phyloP scores from a whole-genome alignment of 2,329 filamentous ascomycete species.

The Ramichloridium luteum region DNA sequence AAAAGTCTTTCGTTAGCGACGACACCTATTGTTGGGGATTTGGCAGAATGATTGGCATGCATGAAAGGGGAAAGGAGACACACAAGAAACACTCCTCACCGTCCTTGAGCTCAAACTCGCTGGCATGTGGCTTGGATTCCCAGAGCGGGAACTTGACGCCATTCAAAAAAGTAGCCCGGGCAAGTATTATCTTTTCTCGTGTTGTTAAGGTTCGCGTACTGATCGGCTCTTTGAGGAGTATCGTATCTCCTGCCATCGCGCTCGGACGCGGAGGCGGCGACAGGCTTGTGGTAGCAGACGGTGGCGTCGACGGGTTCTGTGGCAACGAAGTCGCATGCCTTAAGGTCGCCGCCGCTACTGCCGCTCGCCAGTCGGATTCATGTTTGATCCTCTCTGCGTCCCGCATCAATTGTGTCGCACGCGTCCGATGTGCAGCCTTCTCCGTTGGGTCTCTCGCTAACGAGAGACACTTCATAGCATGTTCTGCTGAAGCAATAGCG shows the following conservation, averaged over 20 bases:
- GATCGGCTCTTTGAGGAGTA: slow-evolving; percentile 38
- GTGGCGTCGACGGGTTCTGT: too few species aligned
- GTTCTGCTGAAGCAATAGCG: slow-evolving; percentile 65
- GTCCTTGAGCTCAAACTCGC: slow-evolving; percentile 47
- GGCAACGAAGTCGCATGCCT: not conserved
- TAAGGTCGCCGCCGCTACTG: not conserved
- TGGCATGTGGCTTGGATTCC: slow-evolving; percentile 48
- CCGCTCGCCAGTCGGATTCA: slow-evolving; percentile 18
- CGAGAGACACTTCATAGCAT: slow-evolving; percentile 65
- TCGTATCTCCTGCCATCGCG: slow-evolving; percentile 17
- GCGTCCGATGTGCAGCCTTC: slow-evolving; percentile 53
- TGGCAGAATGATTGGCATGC: slow-evolving; percentile 19
- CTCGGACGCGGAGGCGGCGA: too few species aligned
- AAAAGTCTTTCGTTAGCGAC: slow-evolving; percentile 2
- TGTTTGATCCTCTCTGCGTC: slow-evolving; percentile 65
- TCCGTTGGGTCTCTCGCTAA: slow-evolving; percentile 50
- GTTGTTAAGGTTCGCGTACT: slow-evolving; percentile 52
- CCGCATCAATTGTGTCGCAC: slow-evolving; percentile 55
- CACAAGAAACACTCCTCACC: slow-evolving; percentile 52
- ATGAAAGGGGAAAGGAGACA: slow-evolving; percentile 20
- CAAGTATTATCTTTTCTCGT: slow-evolving; percentile 62
- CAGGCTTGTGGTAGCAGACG: too few species aligned
- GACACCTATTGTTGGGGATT: too few species aligned
- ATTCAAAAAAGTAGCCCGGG: slow-evolving; percentile 67
- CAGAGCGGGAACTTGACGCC: slow-evolving; percentile 77